Conservation (phyloP, 2,329 filamentous ascomycete genomes). For the Teratosphaeria epicoccoides region DNA sequence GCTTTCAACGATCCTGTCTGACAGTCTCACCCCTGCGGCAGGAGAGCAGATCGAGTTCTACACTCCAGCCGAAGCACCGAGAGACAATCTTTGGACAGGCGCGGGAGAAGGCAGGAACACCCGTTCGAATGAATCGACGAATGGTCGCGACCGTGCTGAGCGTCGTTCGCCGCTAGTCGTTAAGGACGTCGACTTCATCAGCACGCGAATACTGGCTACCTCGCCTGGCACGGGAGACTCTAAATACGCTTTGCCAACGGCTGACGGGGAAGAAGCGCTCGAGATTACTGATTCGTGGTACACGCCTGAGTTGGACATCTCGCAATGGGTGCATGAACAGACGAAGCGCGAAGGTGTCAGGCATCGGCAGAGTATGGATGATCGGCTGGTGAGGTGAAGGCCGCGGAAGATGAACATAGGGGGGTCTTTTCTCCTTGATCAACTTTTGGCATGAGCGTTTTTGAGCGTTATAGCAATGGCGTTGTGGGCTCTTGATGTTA, state of each 20-base stretch:
- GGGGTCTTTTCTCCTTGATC: neutral
- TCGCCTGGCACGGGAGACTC: neutral
- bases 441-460: neutral
- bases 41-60: slow-evolving; percentile 2
- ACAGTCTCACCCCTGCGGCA: slow-evolving; percentile 9
- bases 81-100: slow-evolving; percentile 12
- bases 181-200: slow-evolving; percentile 20
- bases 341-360: slow-evolving; percentile 25
- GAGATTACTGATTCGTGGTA: slow-evolving; percentile 25
- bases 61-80: slow-evolving; percentile 4
- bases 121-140: neutral
- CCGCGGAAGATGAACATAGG: neutral
- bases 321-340: slow-evolving; percentile 20
- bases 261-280: slow-evolving; percentile 15
- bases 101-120: neutral
- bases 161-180: slow-evolving; percentile 19
- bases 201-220: slow-evolving; percentile 3
- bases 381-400: neutral
- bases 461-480: slow-evolving; percentile 1
- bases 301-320: slow-evolving; percentile 17
- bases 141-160: neutral
- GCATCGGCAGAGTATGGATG: slow-evolving; percentile 30
- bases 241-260: neutral
- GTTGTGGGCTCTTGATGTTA: neutral
- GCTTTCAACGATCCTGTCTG: slow-evolving; percentile 19